Evolutionary conservation across 2,329 filamentous ascomycete species (phyloP), one percentile per base, ranked within the genome.

Genomic region (Blumeriella jaapii): DNA sequence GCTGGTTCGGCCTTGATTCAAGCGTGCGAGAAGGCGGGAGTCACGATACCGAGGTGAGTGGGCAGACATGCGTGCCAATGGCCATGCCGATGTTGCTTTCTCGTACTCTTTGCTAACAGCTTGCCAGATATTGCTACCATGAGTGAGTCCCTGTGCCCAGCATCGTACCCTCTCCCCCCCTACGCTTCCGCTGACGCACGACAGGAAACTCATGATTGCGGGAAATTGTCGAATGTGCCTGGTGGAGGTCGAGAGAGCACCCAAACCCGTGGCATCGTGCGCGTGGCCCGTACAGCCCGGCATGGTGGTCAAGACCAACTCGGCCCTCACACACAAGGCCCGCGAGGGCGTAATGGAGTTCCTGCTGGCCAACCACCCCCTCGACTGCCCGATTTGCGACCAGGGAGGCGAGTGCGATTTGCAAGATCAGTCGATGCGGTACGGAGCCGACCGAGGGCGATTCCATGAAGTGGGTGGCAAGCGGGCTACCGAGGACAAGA

Each of bases 191-290:
- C 54, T 49, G 43, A 52, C 50, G 34, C 31, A 41, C 44, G 34
- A 54, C 56, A 89, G 83, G 61, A 96, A 98, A 67, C 74, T 98
- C 52, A 86, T 93, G 80, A 94, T 98, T 71, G 91, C 91, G 56
- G 91, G 91, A 63, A 98, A 96, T 66, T 98, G 91, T 63, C 86
- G 91, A 68, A 98, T 98, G 91, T 98, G 91, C 65, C 68, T 98
- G 57, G 91, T 98, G 57, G 91, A 98, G 69, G 91, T 98, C 50
- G 91, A 96, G 67, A 77, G 78, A 63, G 83, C 85, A 42, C 91
- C 91, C 40, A 98, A 98, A 67, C 91, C 91, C 41, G 87, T 96
- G 38, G 91, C 91, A 53, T 98, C 91, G 45, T 98, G 91, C 64
- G 91, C 91, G 52, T 98, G 91, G 91, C 91, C 91, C 34, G 91